phyloP scores from a whole-genome alignment of 116 monocot genomes.

The Trichopus zeylanicus region DNA sequence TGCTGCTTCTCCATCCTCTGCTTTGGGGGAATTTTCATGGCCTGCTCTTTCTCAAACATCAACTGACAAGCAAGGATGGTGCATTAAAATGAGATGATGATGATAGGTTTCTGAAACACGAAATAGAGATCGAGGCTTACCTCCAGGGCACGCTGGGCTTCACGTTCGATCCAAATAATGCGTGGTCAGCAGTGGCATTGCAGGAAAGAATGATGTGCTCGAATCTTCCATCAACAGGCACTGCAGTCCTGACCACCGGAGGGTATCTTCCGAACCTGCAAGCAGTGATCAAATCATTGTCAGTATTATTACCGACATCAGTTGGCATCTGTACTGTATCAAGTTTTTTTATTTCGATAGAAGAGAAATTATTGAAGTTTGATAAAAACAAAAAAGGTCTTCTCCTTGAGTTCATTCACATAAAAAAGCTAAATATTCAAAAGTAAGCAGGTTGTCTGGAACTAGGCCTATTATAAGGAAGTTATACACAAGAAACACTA shows the following conservation, averaged over 20 bases:
- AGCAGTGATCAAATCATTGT: no score
- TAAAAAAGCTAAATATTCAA: no score
- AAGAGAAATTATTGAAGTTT: no score
- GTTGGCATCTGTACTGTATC: no score
- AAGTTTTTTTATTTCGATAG: no score
- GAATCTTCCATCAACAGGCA: conserved; percentile 11
- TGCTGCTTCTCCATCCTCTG: conserved; percentile 75
- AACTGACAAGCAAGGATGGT: conserved; percentile 25
- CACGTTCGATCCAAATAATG: conserved; percentile 10
- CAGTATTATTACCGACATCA: no score
- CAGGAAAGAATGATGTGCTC: conserved; percentile 17
- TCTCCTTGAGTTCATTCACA: no score
- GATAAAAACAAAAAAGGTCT: no score
- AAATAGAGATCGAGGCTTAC: conserved; percentile 45
- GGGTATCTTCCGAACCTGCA: conserved; percentile 17
- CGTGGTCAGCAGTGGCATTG: conserved; percentile 3
- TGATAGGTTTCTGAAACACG: no score
- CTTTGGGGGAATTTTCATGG: conserved; percentile 52
- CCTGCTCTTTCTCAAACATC: conserved; percentile 59
- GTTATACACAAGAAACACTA: no score
- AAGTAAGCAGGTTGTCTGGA: no score
- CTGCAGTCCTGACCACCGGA: conserved; percentile 9
- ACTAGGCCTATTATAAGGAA: no score
- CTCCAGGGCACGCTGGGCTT: conserved; percentile 5
- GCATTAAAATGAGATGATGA: neutral